Evolutionary conservation across 208 protist species (phyloP).

Genomic region (Sergeia podlipaevii): DNA sequence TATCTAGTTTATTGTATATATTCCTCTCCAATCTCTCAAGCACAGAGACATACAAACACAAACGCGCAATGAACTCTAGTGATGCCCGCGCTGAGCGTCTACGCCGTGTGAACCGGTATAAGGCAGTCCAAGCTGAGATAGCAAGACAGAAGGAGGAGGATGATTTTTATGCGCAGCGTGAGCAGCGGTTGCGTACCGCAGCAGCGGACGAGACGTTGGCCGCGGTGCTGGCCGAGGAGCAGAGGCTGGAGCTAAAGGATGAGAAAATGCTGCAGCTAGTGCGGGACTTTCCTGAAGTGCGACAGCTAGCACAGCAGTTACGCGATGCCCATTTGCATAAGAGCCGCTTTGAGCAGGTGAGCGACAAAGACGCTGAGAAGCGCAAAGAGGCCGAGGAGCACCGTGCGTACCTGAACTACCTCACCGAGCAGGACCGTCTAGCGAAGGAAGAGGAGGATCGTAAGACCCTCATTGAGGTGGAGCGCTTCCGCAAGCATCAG

Average conservation of each 20-base stretch:
- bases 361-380: slow-evolving; percentile 33
- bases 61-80: slow-evolving; percentile 29
- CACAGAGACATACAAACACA: too few species aligned
- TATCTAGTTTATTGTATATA: too few species aligned
- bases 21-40: too few species aligned
- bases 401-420: slow-evolving; percentile 46
- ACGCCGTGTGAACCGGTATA: slow-evolving; percentile 81
- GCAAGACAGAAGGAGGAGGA: slow-evolving; percentile 72
- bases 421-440: slow-evolving; percentile 42
- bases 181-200: slow-evolving; percentile 38
- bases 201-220: slow-evolving; percentile 72
- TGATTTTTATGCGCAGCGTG: slow-evolving; percentile 42
- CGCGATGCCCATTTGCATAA: slow-evolving; percentile 77
- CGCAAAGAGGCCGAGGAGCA: slow-evolving; percentile 51
- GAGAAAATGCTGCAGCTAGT: slow-evolving; percentile 89
- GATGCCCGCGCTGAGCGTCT: slow-evolving; percentile 76
- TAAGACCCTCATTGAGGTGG: slow-evolving; percentile 42
- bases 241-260: slow-evolving; percentile 64
- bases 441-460: slow-evolving; percentile 58
- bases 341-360: slow-evolving; percentile 70
- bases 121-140: slow-evolving; percentile 83
- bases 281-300: slow-evolving; percentile 71
- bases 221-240: slow-evolving; percentile 70
- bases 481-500: slow-evolving; percentile 73
- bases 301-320: slow-evolving; percentile 66